Evolutionary conservation across 805 yeast genomes (phyloP).

Genomic region (Lipomyces sp.): DNA sequence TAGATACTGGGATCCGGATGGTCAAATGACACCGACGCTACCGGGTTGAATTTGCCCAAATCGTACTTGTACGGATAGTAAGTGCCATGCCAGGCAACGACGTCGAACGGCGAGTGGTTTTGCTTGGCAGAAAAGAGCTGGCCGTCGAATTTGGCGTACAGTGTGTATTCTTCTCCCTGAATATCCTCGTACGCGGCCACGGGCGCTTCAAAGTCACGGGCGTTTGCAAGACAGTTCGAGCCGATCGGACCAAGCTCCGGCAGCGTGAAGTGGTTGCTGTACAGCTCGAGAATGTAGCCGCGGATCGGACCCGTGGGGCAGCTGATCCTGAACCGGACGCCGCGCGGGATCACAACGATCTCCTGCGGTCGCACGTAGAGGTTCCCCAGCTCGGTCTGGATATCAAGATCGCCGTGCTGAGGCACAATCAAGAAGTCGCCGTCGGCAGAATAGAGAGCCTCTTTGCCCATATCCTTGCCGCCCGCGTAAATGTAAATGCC

Average conservation of each 20-base stretch:
- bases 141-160: constrained; percentile 19
- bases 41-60: constrained; percentile 31
- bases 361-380: constrained; percentile 31
- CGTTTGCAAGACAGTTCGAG: constrained; percentile 33
- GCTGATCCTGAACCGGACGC: constrained; percentile 29
- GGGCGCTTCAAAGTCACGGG: constrained; percentile 32
- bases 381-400: constrained; percentile 33
- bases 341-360: constrained; percentile 33
- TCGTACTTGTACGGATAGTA: constrained; percentile 35
- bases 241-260: constrained; percentile 36
- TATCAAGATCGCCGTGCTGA: constrained; percentile 30
- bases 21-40: constrained; percentile 34
- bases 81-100: constrained; percentile 35
- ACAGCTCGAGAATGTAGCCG: constrained; percentile 33
- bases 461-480: constrained; percentile 30
- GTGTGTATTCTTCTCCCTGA: constrained; percentile 29
- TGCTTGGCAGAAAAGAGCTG: constrained; percentile 10
- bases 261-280: constrained; percentile 30
- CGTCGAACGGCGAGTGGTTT: constrained; percentile 33
- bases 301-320: constrained; percentile 19
- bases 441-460: constrained; percentile 30
- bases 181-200: constrained; percentile 31
- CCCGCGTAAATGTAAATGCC: constrained; percentile 32
- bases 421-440: constrained; percentile 34
- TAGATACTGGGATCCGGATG: constrained; percentile 35